Base-by-base conservation (phyloP, 2,329 filamentous ascomycete genomes). In the Colletotrichum lini region DNA sequence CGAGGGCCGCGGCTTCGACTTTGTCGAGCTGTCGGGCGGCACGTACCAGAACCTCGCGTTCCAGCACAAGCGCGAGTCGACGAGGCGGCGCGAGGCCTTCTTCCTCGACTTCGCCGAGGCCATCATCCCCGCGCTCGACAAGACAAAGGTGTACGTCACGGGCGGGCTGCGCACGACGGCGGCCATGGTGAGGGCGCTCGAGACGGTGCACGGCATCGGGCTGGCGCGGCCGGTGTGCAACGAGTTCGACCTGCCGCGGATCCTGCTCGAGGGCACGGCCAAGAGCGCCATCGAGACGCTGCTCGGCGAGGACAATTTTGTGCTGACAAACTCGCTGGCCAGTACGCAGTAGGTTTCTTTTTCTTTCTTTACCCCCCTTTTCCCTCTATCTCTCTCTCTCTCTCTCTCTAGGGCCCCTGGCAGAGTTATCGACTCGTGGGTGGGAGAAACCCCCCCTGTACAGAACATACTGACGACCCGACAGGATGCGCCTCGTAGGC, bases 1-100 rank as follows among this genome's bases (percentile, higher is more conserved):
- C 6, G 86, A 89, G 75, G 75, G 80, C 26, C 82, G 85, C 72
- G 78, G 77, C 9, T 85, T 90, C 47, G 84, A 89, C 77, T 89
- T 90, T 75, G 86, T 91, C 7, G 89, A 91, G 79, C 81, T 91
- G 0, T 86, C 83, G 0, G 89, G 90, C 15, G 90, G 90, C 9
- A 91, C 89, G 0, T 90, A 90, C 75, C 85, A 91, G 78, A 78
- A 81, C 21, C 76, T 87, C 0, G 87, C 83, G 0, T 89, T 90
- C 72, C 74, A 74, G 2, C 86, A 89, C 76, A 82, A 85, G 78
- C 81, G 84, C 59, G 88, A 90, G 53, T 86, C 83, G 18, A 90
- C 87, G 6, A 83, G 82, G 78, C 85, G 86, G 79, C 81, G 88
- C 5, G 88, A 90, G 75, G 84, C 87, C 1, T 90, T 89, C 82